phyloP scores from a whole-genome alignment of 352 stramenopile genomes.

The Globisporangium canariense region DNA sequence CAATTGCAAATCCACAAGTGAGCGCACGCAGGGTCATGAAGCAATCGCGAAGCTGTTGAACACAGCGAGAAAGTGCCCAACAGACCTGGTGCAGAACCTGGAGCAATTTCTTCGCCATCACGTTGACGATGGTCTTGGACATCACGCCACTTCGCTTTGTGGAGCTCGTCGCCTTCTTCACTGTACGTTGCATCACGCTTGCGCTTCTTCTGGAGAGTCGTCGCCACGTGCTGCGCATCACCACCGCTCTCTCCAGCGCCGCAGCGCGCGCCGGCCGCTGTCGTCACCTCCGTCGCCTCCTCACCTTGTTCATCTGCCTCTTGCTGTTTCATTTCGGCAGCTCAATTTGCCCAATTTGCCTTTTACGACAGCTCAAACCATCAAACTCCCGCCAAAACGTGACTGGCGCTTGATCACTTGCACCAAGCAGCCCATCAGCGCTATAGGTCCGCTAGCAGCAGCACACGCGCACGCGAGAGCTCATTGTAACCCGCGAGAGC shows the following conservation, averaged over 20 bases:
- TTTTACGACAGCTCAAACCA: too few relatives aligned
- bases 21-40: background rate
- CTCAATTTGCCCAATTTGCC: background rate
- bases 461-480: background rate
- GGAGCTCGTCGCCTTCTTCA: background rate
- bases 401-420: too few relatives aligned
- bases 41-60: background rate
- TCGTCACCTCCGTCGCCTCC: background rate
- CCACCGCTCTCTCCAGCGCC: background rate
- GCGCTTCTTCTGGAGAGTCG: background rate
- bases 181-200: background rate
- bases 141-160: slow-evolving; percentile 1
- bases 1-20: background rate
- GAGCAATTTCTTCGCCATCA: background rate
- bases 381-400: too few relatives aligned
- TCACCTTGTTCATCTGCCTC: background rate
- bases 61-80: background rate
- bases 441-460: too few relatives aligned
- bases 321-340: background rate
- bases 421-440: too few relatives aligned
- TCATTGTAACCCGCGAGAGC: too few relatives aligned
- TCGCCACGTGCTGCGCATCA: background rate
- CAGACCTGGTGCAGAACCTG: background rate
- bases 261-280: background rate
- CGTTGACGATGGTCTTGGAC: background rate